These are phyloP conservation scores for Eragrostis tef DNA, from an alignment of 202 grass and related monocot genomes.

Conservation along the genomic window DNA sequence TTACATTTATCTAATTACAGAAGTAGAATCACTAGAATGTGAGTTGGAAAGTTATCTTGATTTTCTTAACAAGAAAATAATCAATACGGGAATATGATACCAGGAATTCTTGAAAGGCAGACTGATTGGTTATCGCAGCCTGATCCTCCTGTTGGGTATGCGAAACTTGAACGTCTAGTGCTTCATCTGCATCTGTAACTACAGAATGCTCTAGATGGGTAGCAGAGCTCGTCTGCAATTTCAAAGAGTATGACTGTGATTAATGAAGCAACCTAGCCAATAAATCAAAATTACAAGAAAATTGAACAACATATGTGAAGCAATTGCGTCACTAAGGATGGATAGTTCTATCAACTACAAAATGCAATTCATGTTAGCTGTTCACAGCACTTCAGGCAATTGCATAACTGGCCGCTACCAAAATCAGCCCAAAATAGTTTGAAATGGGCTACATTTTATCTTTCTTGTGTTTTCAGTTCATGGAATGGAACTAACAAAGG, in stretches of 20 bases:
- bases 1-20: not conserved
- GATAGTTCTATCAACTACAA: not conserved
- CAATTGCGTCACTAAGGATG: not conserved
- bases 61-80: too few relatives aligned
- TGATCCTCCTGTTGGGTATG: too few relatives aligned
- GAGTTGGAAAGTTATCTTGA: too few relatives aligned
- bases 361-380: conserved; percentile 3
- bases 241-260: conserved; percentile 15
- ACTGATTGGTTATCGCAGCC: too few relatives aligned
- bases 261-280: conserved; percentile 25
- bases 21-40: not conserved
- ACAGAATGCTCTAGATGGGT: conserved; percentile 39
- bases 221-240: conserved; percentile 55
- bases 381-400: conserved; percentile 6
- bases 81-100: too few relatives aligned
- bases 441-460: not conserved
- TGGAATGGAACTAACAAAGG: not conserved
- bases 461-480: conserved; percentile 14
- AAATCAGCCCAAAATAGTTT: not conserved
- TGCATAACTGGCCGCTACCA: not conserved
- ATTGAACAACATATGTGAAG: not conserved
- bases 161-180: not conserved
- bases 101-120: too few relatives aligned
- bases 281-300: conserved; percentile 15
- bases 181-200: conserved; percentile 44